These are phyloP conservation scores for Euphorbia peplus DNA, from an alignment of 345 rosid genomes.

Conservation along the genomic window DNA sequence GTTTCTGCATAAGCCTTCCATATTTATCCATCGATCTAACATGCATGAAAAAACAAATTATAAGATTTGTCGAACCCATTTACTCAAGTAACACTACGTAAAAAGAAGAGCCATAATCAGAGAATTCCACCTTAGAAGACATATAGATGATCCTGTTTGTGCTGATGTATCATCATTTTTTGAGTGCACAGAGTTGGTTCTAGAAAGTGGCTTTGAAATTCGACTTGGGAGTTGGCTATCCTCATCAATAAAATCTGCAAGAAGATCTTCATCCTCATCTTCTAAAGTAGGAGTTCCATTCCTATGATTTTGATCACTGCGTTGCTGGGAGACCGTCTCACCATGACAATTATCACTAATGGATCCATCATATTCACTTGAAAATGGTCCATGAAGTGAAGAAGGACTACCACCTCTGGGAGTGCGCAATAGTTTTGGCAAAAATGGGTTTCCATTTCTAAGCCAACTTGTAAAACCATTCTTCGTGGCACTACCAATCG, in stretches of 20 bases:
- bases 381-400: constrained; percentile 36
- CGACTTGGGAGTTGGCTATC: constrained; percentile 98
- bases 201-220: constrained; percentile 51
- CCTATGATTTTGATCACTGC: constrained; percentile 32
- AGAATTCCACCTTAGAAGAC: constrained; percentile 74
- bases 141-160: constrained; percentile 96
- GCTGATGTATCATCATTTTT: constrained; percentile 63
- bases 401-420: constrained; percentile 43
- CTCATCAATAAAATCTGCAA: constrained; percentile 95
- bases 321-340: constrained; percentile 38
- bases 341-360: constrained; percentile 31
- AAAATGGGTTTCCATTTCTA: constrained; percentile 80
- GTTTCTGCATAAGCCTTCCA: constrained; percentile 97
- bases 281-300: constrained; percentile 61
- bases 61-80: constrained; percentile 20
- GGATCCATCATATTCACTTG: constrained; percentile 49
- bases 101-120: neutral
- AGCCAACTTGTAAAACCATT: constrained; percentile 82
- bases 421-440: constrained; percentile 41
- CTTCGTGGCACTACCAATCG: constrained; percentile 44
- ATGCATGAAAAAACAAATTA: constrained; percentile 19
- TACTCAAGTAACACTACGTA: neutral
- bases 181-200: constrained; percentile 39
- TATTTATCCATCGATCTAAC: constrained; percentile 96
- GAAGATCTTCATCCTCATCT: constrained; percentile 97